These are phyloP conservation scores for Saccharomycopsis sp. DNA, from an alignment of 805 yeast genomes.

Conservation along the genomic window DNA sequence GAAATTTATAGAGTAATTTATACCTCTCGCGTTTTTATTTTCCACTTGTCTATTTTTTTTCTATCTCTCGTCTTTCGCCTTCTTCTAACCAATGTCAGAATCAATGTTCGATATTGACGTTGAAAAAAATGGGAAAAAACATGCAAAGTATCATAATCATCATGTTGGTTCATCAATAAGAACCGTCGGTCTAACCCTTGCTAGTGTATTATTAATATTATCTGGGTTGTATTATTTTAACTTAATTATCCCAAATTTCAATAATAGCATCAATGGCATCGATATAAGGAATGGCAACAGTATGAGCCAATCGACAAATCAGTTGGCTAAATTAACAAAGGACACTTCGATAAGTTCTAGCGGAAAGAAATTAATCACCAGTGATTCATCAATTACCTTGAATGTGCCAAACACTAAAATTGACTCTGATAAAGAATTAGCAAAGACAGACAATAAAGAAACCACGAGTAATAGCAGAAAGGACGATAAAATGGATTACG, in stretches of 20 bases:
- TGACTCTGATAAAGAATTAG: conserved; percentile 4
- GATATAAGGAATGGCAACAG: too few relatives aligned
- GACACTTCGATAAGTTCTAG: neutral
- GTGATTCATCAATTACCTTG: conserved; percentile 3
- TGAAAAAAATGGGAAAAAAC: neutral
- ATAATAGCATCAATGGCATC: neutral
- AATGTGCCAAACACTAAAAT: conserved; percentile 2
- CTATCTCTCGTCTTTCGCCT: too few relatives aligned
- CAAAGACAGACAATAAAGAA: neutral
- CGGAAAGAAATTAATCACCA: conserved; percentile 1
- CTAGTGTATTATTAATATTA: neutral
- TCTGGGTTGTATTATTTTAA: neutral
- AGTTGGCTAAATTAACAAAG: neutral
- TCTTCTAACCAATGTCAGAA: too few relatives aligned
- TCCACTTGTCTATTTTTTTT: too few relatives aligned
- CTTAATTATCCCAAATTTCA: neutral
- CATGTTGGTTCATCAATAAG: neutral
- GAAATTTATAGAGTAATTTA: too few relatives aligned
- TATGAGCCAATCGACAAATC: neutral
- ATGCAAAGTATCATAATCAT: neutral
- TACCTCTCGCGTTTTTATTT: too few relatives aligned
- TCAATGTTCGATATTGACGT: neutral
- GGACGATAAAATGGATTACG: neutral
- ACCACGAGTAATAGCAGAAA: neutral
- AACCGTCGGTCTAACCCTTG: neutral